These are phyloP conservation scores for Boeremia exigua DNA, from an alignment of 2,329 filamentous ascomycete species.

Conservation along the genomic window DNA sequence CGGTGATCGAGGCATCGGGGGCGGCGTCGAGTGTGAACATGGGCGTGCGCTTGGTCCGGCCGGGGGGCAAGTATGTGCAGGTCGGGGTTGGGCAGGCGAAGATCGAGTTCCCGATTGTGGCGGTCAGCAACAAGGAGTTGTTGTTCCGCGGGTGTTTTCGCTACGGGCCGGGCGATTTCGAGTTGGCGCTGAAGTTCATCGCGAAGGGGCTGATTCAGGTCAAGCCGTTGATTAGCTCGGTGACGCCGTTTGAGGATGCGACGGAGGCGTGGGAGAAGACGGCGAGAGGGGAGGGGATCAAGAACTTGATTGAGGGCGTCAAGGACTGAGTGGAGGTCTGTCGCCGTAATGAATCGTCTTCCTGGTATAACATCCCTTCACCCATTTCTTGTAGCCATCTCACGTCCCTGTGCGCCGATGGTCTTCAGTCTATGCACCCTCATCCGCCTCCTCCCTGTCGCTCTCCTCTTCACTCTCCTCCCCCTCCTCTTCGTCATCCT, in stretches of 20 bases:
- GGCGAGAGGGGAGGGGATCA: conserved; percentile 39
- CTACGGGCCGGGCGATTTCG: conserved; percentile 42
- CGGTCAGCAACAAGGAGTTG: conserved; percentile 84
- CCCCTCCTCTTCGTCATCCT: too few relatives aligned
- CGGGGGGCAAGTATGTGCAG: conserved; percentile 93
- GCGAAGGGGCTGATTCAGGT: conserved; percentile 30
- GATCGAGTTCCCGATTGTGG: conserved; percentile 93
- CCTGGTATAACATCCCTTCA: too few relatives aligned
- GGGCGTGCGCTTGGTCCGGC: conserved; percentile 85
- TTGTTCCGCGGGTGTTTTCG: conserved; percentile 43
- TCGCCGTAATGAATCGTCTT: too few relatives aligned
- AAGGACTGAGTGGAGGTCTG: conserved; percentile 16
- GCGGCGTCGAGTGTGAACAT: conserved; percentile 85
- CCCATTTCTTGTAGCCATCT: too few relatives aligned
- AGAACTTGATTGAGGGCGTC: conserved; percentile 42
- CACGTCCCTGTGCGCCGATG: too few relatives aligned
- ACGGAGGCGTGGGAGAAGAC: conserved; percentile 43
- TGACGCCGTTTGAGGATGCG: conserved; percentile 38
- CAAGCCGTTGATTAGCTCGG: conserved; percentile 38
- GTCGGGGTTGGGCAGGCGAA: conserved; percentile 92
- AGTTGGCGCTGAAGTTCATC: conserved; percentile 37
- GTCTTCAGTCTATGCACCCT: too few relatives aligned
- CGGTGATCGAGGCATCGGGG: conserved; percentile 90
- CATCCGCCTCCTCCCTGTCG: too few relatives aligned
- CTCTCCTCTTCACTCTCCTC: too few relatives aligned